Percentiles rank a stretch among this genome's conserved stretches.
These are phyloP conservation scores for Russula sp. DNA, from an alignment of 768 basidiomycete species.

Conservation along the genomic window DNA sequence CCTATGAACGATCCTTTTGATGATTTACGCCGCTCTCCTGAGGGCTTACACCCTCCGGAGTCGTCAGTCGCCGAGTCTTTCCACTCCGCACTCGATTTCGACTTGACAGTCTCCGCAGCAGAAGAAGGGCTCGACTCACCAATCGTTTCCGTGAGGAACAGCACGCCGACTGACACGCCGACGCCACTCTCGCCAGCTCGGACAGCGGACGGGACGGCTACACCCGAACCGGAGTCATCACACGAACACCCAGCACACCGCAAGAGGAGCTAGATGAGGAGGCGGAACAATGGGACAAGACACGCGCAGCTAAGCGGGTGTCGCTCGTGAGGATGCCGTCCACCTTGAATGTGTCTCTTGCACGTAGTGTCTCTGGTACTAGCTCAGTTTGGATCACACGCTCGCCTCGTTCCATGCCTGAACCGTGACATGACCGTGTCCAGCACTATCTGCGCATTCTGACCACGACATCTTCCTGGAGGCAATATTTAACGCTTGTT, in stretches of 20 bases:
- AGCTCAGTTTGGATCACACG: conserved; percentile 9
- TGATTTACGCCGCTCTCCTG: conserved; percentile 16
- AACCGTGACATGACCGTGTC: conserved; percentile 5
- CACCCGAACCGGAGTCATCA: conserved; percentile 22
- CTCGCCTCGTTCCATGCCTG: conserved; percentile 13
- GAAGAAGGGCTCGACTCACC: conserved; percentile 23
- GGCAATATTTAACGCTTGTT: conserved; percentile 23
- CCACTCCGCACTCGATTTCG: conserved; percentile 63
- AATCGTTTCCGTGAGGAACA: neutral
- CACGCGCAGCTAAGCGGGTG: conserved; percentile 79
- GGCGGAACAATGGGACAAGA: conserved; percentile 88
- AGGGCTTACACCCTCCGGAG: conserved; percentile 36
- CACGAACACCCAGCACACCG: conserved; percentile 50
- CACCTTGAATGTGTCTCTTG: conserved; percentile 40
- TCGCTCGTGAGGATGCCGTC: conserved; percentile 76
- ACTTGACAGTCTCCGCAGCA: conserved; percentile 30
- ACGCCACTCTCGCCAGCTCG: conserved; percentile 5
- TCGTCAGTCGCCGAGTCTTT: conserved; percentile 57
- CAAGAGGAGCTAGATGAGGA: conserved; percentile 56
- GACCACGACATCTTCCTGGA: conserved; percentile 10
- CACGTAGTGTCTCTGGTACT: conserved; percentile 13
- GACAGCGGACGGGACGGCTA: conserved; percentile 2
- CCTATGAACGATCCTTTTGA: conserved; percentile 28
- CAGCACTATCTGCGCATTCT: neutral
- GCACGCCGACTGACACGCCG: conserved; percentile 4